These are phyloP conservation scores for Fonsecaea pedrosoi DNA, from an alignment of 2,329 filamentous ascomycete species.

Conservation along the genomic window DNA sequence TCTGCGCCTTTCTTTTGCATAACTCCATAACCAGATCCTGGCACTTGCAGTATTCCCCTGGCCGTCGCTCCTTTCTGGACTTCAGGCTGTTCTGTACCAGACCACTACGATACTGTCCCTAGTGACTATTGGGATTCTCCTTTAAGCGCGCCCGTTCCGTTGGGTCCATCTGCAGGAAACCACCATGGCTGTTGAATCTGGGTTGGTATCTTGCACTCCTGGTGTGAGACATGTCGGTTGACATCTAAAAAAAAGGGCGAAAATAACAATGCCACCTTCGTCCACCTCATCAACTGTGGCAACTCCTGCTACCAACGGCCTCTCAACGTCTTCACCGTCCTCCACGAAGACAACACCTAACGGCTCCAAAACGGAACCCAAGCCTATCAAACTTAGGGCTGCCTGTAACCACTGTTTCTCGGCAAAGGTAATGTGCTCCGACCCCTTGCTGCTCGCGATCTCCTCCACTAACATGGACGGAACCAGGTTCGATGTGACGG, in stretches of 20 bases:
- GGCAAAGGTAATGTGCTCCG: constrained; percentile 34
- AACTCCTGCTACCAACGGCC: constrained; percentile 5
- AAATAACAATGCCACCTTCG: constrained; percentile 22
- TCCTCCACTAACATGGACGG: constrained; percentile 15
- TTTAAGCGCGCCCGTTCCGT: not conserved
- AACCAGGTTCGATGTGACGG: constrained; percentile 41
- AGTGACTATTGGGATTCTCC: not conserved
- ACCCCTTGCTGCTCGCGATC: not conserved
- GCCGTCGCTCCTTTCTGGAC: not conserved
- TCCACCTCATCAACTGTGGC: constrained; percentile 13
- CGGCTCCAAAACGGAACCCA: constrained; percentile 29
- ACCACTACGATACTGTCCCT: not conserved
- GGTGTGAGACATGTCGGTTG: constrained; percentile 28
- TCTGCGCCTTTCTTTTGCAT: not conserved
- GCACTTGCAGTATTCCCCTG: not conserved
- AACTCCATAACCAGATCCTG: not conserved
- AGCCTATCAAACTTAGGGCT: constrained; percentile 39
- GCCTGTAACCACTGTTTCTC: constrained; percentile 41
- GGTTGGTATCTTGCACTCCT: constrained; percentile 34
- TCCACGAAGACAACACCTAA: constrained; percentile 18
- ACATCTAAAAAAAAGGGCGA: constrained; percentile 32
- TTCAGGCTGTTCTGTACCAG: not conserved
- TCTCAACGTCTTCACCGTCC: constrained; percentile 11
- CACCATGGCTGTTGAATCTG: constrained; percentile 23
- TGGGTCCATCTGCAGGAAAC: not conserved